Base-by-base conservation (phyloP, 495 filamentous ascomycete genomes). In the Tuber melanosporum region DNA sequence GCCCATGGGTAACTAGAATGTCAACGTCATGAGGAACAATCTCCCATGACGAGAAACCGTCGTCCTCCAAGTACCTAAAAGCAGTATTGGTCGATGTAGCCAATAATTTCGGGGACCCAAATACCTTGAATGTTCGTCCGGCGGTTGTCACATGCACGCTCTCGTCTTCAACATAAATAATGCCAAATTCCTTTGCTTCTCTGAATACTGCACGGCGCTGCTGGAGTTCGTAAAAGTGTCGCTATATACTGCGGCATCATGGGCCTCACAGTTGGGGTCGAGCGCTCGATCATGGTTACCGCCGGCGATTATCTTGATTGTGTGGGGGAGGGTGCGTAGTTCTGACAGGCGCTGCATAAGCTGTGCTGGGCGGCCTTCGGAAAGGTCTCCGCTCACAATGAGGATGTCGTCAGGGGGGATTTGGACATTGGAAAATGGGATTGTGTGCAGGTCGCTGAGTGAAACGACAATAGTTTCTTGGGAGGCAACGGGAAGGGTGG, bases 241-340 rank as follows among this genome's bases (percentile, higher is more conserved):
- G 57, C 36, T 66, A 8, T 66, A 66, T 66, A 36, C 36, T 2
- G 57, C 57, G 26, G 57, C 57, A 5, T 66, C 57, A 19, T 26
- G 57, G 12, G 26, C 26, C 0, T 66, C 57, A 4, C 57, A 66
- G 7, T 74, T 84, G 70, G 85, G 81, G 81, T 98, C 94, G 73
- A 97, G 91, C 84, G 89, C 94, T 80, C 88, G 89, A 81, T 97
- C 94, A 84, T 97, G 94, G 83, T 97, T 97, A 10, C 95, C 95
- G 75, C 89, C 88, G 77, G 97, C 91, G 49, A 93, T 88, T 71
- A 98, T 88, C 84, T 97, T 97, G 80, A 94, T 86, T 42, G 84
- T 83, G 80, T 97, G 93, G 1, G 92, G 91, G 3, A 94, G 87
- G 20, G 86, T 86, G 43, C 85, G 85, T 5, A 98, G 87, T 94